Percentiles rank a stretch among this genome's conserved stretches.
phyloP scores from a whole-genome alignment of 1,284 basidiomycete species.

The Rhodotorula sp. region DNA sequence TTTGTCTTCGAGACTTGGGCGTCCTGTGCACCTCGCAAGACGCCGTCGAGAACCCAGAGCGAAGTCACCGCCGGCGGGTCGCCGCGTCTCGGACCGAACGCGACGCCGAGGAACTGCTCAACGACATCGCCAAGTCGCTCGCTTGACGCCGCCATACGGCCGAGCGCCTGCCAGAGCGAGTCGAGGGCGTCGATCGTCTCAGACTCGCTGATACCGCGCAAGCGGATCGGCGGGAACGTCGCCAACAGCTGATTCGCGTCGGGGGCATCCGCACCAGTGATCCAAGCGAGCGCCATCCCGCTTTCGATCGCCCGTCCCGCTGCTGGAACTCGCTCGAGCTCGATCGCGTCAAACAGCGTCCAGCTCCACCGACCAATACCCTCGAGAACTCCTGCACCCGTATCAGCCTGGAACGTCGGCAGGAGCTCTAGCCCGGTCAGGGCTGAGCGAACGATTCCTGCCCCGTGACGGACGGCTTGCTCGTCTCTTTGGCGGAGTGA shows the following conservation, averaged over 20 bases:
- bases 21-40: slow-evolving; percentile 49
- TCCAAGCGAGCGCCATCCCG: slow-evolving; percentile 53
- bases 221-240: slow-evolving; percentile 12
- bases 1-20: slow-evolving; percentile 53
- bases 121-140: slow-evolving; percentile 65
- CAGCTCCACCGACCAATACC: slow-evolving; percentile 86
- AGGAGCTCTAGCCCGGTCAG: slow-evolving; percentile 62
- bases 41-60: slow-evolving; percentile 68
- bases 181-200: slow-evolving; percentile 50
- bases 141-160: slow-evolving; percentile 53
- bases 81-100: slow-evolving; percentile 48
- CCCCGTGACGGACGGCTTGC: slow-evolving; percentile 64
- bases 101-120: slow-evolving; percentile 74
- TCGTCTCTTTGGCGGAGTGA: slow-evolving; percentile 68
- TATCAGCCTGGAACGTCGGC: slow-evolving; percentile 45
- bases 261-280: slow-evolving; percentile 52
- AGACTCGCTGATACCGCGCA: slow-evolving; percentile 2
- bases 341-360: slow-evolving; percentile 70
- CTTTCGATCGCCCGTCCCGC: slow-evolving; percentile 46
- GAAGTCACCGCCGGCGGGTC: slow-evolving; percentile 59
- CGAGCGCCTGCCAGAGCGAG: slow-evolving; percentile 69
- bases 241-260: slow-evolving; percentile 46
- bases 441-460: slow-evolving; percentile 66
- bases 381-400: slow-evolving; percentile 55
- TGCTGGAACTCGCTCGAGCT: slow-evolving; percentile 62